Evolutionary conservation across 2,329 filamentous ascomycete genomes (phyloP).

Genomic region (Coccinonectria pachysandricola): DNA sequence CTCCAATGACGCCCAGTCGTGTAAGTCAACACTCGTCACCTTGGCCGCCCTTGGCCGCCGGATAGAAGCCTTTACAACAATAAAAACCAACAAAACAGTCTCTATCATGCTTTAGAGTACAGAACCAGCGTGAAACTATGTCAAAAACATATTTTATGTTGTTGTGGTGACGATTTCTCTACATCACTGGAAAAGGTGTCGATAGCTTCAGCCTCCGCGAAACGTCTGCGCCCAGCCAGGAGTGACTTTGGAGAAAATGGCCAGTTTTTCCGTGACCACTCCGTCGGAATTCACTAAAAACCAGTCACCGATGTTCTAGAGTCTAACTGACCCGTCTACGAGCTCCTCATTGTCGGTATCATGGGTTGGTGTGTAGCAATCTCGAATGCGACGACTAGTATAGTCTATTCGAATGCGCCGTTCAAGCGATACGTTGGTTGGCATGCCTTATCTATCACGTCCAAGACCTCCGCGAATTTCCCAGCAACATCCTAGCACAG

Average conservation of each 20-base stretch:
- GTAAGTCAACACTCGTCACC: conserved; percentile 16
- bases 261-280: conserved; percentile 4
- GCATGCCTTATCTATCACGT: conserved; percentile 6
- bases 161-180: too few species aligned
- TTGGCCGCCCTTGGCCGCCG: conserved; percentile 1
- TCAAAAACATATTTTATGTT: conserved; percentile 8
- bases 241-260: conserved; percentile 21
- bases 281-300: conserved; percentile 6
- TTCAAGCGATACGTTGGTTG: conserved; percentile 8
- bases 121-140: conserved; percentile 2
- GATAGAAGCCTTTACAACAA: conserved; percentile 1
- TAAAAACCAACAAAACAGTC: conserved; percentile 11
- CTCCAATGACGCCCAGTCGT: conserved; percentile 15
- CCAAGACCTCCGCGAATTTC: conserved; percentile 10
- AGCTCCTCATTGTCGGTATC: conserved; percentile 4
- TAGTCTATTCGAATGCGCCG: conserved; percentile 11
- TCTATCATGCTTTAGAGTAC: too few species aligned
- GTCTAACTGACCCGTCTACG: conserved; percentile 6
- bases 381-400: conserved; percentile 23
- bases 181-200: conserved; percentile 18
- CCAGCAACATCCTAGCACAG: conserved; percentile 10
- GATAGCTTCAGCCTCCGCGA: conserved; percentile 30
- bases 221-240: too few species aligned
- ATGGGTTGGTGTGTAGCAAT: conserved; percentile 14
- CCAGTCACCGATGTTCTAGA: conserved; percentile 7